Base-by-base conservation (phyloP, 805 yeast genomes). In the Ogataea thermomethanolica region DNA sequence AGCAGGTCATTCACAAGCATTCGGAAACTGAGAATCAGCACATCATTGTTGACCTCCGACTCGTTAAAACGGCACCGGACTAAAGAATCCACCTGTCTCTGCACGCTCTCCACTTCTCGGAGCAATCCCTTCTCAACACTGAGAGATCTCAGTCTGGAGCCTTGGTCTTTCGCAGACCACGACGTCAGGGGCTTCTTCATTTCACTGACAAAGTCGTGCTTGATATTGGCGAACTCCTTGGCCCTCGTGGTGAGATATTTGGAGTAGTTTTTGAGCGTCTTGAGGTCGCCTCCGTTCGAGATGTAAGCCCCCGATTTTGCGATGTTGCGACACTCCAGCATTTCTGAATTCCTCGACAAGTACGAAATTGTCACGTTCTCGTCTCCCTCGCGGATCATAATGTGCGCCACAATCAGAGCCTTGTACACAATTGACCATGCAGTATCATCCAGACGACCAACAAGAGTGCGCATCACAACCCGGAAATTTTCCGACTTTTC, bases 341-440 rank as follows among this genome's bases (percentile, higher is more conserved):
- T 74, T 15, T 75, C 69, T 6, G 78, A 74, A 52, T 78, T 76
- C 5, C 70, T 65, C n/a, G 83, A 59, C 43, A 89, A 71, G 60
- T 81, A 89, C 29, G 73, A 64, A 49, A 91, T 69, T 0, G 90
- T 76, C n/a, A 78, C 81, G 54, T 86, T 81, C 33, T 70, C 74
- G 44, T 84, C 89, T 14, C 98, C 98, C 57, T 93, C 98, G 37
- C 96, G 77, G 32, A 91, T 79, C 90, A 93, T 81, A 35, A 89
- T 78, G 67, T 93, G 99, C 21, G 85, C 59, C 25, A 91, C 95
- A 45, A 91, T 72, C 50, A 91, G 69, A 8, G 95, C 66, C 63
- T 93, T 93, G 73, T 78, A 93, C 12, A 84, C 93, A 42, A 90
- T 79, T 6, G 96, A 84, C 96, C 96, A 93, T 5, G 96, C 84